Conservation (phyloP, 148 eudicot genomes). For the Camellia japonica region DNA sequence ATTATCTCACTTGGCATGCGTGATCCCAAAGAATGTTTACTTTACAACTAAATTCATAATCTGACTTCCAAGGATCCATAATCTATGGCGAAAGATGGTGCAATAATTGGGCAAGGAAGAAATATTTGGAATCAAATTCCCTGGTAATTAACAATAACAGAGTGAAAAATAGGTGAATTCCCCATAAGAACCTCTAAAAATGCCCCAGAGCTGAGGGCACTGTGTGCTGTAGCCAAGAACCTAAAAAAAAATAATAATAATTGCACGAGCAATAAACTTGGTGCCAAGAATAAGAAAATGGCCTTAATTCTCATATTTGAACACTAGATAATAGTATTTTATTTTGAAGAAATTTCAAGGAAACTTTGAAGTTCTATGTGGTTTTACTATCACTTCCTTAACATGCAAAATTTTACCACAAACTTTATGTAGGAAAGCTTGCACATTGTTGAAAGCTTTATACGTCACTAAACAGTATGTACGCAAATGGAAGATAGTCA, state of each 20-base stretch:
- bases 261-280: neutral
- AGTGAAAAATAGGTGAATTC: neutral
- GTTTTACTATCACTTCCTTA: neutral
- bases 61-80: too few relatives aligned
- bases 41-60: too few relatives aligned
- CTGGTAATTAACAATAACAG: neutral
- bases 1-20: too few relatives aligned
- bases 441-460: neutral
- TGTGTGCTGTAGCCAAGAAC: neutral
- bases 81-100: neutral
- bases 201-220: neutral
- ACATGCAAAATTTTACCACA: neutral
- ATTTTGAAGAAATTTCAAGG: neutral
- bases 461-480: neutral
- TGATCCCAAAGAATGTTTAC: too few relatives aligned
- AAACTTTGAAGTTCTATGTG: neutral
- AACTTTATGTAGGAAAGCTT: neutral
- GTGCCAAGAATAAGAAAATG: neutral
- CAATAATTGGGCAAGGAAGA: neutral
- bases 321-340: neutral
- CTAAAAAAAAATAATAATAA: neutral
- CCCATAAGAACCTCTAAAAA: neutral
- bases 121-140: neutral
- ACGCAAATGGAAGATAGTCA: conserved; percentile 5
- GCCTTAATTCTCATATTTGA: neutral